These are phyloP conservation scores for Pseudocercospora crystallina DNA, from an alignment of 2,329 filamentous ascomycete species.

Conservation along the genomic window DNA sequence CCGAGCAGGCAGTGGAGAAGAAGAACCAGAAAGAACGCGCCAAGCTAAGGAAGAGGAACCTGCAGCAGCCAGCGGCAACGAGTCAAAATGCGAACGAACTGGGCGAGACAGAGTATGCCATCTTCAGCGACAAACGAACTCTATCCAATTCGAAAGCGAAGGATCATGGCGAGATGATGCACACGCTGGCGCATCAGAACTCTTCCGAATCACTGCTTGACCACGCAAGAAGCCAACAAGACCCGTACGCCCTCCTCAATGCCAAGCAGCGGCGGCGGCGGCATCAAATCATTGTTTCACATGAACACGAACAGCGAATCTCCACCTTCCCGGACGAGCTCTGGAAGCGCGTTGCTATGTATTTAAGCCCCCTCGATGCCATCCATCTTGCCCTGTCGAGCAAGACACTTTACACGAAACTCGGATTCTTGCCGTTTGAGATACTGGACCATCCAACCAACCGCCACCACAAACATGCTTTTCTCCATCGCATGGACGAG, in stretches of 20 bases:
- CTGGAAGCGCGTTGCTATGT: conserved; percentile 48
- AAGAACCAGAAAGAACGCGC: conserved; percentile 26
- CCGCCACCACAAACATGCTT: conserved; percentile 47
- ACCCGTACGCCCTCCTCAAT: conserved; percentile 1
- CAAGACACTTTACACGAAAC: conserved; percentile 46
- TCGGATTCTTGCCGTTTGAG: conserved; percentile 44
- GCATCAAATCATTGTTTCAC: conserved; percentile 16
- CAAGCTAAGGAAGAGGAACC: conserved; percentile 22
- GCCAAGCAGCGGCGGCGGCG: conserved; percentile 9
- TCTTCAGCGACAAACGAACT: conserved; percentile 25
- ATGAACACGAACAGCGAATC: conserved; percentile 42
- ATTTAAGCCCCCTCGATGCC: conserved; percentile 47
- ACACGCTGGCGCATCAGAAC: conserved; percentile 38
- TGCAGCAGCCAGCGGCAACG: conserved; percentile 7
- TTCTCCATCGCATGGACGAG: conserved; percentile 53
- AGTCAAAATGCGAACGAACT: conserved; percentile 31
- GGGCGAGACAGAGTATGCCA: conserved; percentile 32
- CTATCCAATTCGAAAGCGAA: conserved; percentile 15
- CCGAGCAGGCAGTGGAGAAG: conserved; percentile 28
- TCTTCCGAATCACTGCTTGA: conserved; percentile 37
- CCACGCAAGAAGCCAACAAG: conserved; percentile 3
- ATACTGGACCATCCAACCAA: conserved; percentile 46
- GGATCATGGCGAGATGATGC: conserved; percentile 41
- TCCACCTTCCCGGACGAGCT: conserved; percentile 46
- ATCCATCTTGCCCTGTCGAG: conserved; percentile 52